Conservation (phyloP, 768 basidiomycete species). For the Tricholoma bakamatsutake region DNA sequence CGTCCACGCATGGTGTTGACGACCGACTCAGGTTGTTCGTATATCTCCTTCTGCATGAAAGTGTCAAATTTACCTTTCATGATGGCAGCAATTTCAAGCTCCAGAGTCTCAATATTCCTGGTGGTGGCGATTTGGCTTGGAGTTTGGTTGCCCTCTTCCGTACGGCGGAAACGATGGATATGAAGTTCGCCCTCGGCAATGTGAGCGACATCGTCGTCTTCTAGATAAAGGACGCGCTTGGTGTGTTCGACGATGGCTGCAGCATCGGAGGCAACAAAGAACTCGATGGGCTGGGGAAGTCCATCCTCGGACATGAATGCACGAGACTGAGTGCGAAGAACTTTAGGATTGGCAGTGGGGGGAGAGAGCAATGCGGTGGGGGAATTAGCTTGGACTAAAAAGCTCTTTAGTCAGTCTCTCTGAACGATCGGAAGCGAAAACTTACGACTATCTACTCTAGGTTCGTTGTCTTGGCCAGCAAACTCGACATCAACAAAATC, state of each 20-base stretch:
- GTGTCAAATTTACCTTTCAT: constrained; percentile 99
- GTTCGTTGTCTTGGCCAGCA: constrained; percentile 59
- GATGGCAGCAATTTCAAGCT: constrained; percentile 98
- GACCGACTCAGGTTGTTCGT: constrained; percentile 97
- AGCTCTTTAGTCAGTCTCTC: constrained; percentile 1
- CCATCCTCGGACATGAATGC: constrained; percentile 99
- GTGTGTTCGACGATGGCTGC: constrained; percentile 97
- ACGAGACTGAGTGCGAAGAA: constrained; percentile 90
- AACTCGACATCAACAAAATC: constrained; percentile 99
- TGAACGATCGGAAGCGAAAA: constrained; percentile 8
- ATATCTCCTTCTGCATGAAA: constrained; percentile 99
- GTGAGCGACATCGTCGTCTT: constrained; percentile 99
- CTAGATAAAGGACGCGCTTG: constrained; percentile 96
- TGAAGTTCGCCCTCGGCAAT: constrained; percentile 96
- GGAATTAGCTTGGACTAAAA: constrained; percentile 42
- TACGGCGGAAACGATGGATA: constrained; percentile 94
- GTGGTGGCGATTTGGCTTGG: constrained; percentile 63
- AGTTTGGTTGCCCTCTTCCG: constrained; percentile 62
- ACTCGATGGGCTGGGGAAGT: constrained; percentile 97
- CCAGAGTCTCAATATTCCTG: constrained; percentile 95
- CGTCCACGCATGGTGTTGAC: constrained; percentile 99
- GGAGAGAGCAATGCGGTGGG: constrained; percentile 62
- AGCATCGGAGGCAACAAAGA: constrained; percentile 98
- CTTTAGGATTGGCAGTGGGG: constrained; percentile 60
- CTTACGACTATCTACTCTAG: constrained; percentile 35